phyloP scores from a whole-genome alignment of 2,329 filamentous ascomycete species.

The Clarireedia paspali region DNA sequence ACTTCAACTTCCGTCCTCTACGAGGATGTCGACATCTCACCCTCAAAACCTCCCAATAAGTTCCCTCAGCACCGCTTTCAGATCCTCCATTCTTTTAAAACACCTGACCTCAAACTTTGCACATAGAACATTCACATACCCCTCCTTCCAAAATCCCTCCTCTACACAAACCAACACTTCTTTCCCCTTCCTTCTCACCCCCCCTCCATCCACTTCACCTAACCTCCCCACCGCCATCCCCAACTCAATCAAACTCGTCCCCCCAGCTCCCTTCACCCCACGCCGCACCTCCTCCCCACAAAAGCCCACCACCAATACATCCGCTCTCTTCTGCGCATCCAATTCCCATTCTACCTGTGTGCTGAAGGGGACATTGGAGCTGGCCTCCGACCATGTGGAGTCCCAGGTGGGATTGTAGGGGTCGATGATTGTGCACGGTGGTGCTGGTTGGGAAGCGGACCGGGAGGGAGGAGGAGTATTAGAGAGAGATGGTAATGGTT shows the following conservation, averaged over 20 bases:
- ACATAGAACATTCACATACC: constrained; percentile 54
- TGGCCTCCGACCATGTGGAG: constrained; percentile 42
- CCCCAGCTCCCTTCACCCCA: constrained; percentile 60
- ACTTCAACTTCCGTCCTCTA: too few species aligned
- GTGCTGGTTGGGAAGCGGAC: constrained; percentile 61
- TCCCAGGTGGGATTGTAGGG: constrained; percentile 52
- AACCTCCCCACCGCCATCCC: constrained; percentile 62
- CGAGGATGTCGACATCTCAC: constrained; percentile 30
- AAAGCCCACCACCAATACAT: constrained; percentile 57
- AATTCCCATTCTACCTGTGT: constrained; percentile 57
- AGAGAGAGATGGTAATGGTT: constrained; percentile 68
- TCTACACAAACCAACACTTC: constrained; percentile 73
- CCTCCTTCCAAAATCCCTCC: constrained; percentile 46
- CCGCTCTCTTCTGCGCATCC: constrained; percentile 43
- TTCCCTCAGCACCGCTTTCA: constrained; percentile 42
- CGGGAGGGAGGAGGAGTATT: constrained; percentile 53
- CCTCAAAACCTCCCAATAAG: constrained; percentile 46
- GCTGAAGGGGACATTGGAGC: constrained; percentile 38
- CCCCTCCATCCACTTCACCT: constrained; percentile 61
- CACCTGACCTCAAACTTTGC: constrained; percentile 38
- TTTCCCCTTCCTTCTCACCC: constrained; percentile 48
- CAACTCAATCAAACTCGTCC: constrained; percentile 38
- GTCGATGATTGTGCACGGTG: constrained; percentile 48
- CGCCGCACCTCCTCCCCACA: constrained; percentile 58
- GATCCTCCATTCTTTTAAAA: constrained; percentile 34